Evolutionary conservation across 345 rosid species (phyloP).

Genomic region (Citrus medica): DNA sequence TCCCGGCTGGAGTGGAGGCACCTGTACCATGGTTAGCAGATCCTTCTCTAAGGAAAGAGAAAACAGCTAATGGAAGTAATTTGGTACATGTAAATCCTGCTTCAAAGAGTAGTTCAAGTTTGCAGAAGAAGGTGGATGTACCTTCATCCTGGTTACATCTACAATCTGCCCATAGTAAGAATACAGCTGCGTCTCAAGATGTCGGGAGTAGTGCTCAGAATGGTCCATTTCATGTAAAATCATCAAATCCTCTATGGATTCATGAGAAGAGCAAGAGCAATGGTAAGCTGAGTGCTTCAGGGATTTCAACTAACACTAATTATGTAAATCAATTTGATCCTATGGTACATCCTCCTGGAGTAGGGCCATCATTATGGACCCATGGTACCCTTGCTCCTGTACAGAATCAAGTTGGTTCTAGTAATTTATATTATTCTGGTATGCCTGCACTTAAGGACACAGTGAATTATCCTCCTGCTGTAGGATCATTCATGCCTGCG

Average conservation of each 20-base stretch:
- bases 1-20: constrained; percentile 83
- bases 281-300: constrained; percentile 15
- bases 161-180: constrained; percentile 20
- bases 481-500: constrained; percentile 17
- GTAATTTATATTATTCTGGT: constrained; percentile 4
- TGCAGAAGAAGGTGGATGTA: constrained; percentile 9
- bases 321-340: constrained; percentile 13
- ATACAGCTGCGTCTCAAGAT: constrained; percentile 20
- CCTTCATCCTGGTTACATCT: constrained; percentile 18
- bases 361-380: constrained; percentile 11
- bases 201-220: constrained; percentile 8
- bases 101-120: constrained; percentile 20
- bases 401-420: constrained; percentile 13
- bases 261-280: constrained; percentile 12
- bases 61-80: constrained; percentile 19
- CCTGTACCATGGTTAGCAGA: constrained; percentile 57
- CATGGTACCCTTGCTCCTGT: background rate
- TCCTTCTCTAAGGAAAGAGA: constrained; percentile 23
- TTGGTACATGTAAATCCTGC: constrained; percentile 12
- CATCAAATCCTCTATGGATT: constrained; percentile 4
- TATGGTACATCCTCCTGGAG: constrained; percentile 14
- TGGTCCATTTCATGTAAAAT: constrained; percentile 17
- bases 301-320: constrained; percentile 23
- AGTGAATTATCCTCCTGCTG: constrained; percentile 9
- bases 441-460: constrained; percentile 6